Percentiles rank a stretch among this genome's conserved stretches.
These are phyloP conservation scores for Prunus salicina DNA, from an alignment of 306 rosid species.

Conservation along the genomic window DNA sequence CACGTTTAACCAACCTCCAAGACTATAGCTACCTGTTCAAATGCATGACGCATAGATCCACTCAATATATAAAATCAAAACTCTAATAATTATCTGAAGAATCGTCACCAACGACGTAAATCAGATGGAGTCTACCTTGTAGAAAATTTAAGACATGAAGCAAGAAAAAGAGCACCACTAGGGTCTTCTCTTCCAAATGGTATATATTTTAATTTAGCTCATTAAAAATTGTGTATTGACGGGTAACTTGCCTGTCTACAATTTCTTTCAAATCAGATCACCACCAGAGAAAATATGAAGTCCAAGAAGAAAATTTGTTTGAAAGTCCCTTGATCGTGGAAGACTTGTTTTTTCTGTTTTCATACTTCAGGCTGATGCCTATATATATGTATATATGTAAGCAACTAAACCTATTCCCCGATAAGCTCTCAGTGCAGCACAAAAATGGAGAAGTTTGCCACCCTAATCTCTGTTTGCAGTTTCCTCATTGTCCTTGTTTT, in stretches of 20 bases:
- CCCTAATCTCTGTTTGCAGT: conserved; percentile 21
- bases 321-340: background rate
- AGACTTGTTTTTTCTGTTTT: background rate
- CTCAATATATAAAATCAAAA: background rate
- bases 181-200: background rate
- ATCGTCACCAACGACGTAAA: conserved; percentile 11
- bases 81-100: background rate
- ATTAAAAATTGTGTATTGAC: background rate
- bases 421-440: background rate
- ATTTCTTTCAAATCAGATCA: background rate
- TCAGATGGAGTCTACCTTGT: background rate
- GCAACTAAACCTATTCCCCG: background rate
- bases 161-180: background rate
- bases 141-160: background rate
- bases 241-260: background rate
- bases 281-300: background rate
- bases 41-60: background rate
- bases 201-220: background rate
- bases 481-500: conserved; percentile 30
- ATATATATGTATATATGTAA: background rate
- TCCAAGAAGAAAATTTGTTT: background rate
- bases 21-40: background rate
- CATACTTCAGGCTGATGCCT: background rate
- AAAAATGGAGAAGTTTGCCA: conserved; percentile 30
- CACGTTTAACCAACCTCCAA: background rate